phyloP scores from a whole-genome alignment of 176 grass and related monocot species.

The Canna indica region DNA sequence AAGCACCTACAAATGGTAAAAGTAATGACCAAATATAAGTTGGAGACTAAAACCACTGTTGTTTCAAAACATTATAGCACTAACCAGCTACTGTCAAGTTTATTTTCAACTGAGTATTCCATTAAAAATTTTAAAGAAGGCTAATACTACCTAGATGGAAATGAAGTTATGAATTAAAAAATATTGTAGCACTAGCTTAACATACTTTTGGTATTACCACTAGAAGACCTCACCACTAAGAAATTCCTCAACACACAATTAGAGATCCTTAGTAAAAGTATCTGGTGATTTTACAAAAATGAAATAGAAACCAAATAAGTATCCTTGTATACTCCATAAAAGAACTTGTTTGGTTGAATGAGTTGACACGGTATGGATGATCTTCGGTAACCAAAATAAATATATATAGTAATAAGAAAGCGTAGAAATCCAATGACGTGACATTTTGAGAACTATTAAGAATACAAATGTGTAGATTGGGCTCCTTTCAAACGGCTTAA shows the following conservation, averaged over 20 bases:
- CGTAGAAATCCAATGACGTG: background rate
- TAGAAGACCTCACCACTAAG: background rate
- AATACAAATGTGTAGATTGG: too few relatives aligned
- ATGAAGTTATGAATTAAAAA: background rate
- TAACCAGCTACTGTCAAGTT: background rate
- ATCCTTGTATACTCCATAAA: background rate
- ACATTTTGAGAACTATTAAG: background rate
- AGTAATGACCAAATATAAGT: background rate
- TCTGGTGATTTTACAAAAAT: background rate
- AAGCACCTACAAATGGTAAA: constrained; percentile 49
- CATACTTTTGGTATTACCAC: background rate
- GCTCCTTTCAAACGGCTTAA: too few relatives aligned
- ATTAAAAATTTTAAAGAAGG: background rate
- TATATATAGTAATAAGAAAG: background rate
- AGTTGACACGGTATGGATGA: background rate
- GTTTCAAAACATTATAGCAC: background rate
- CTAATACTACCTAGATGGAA: background rate
- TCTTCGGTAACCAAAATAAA: background rate
- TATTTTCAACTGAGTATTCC: background rate
- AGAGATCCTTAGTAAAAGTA: background rate
- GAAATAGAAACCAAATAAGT: background rate
- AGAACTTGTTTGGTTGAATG: background rate
- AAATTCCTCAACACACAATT: background rate
- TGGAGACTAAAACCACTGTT: background rate
- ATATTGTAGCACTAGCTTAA: background rate